phyloP scores from a whole-genome alignment of 148 eudicot genomes.

The Rhododendron henanense region DNA sequence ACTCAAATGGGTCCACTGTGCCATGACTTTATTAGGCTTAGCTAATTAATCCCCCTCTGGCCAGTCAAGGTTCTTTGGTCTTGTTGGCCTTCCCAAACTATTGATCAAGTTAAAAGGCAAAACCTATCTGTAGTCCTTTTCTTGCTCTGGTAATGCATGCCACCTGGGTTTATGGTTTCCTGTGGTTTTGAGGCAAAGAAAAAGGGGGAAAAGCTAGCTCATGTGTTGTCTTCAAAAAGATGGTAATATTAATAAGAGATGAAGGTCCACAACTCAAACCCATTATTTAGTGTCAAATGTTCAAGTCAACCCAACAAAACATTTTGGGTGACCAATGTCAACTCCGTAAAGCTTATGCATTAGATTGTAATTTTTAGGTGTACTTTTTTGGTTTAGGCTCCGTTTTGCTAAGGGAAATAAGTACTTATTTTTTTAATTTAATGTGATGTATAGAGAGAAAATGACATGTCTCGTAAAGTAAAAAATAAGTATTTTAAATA shows the following conservation, averaged over 20 bases:
- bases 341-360: not conserved
- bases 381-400: no score
- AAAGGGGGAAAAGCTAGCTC: not conserved
- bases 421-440: no score
- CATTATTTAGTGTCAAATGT: not conserved
- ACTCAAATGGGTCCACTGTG: not conserved
- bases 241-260: not conserved
- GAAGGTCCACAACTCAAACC: not conserved
- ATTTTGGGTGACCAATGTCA: not conserved
- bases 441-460: no score
- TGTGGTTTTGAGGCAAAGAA: not conserved
- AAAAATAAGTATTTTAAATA: no score
- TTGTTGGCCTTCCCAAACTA: not conserved
- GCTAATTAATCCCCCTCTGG: not conserved
- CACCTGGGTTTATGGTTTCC: not conserved
- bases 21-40: not conserved
- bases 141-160: not conserved
- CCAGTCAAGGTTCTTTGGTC: constrained; percentile 4
- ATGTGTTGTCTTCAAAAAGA: not conserved
- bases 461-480: no score
- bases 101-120: not conserved
- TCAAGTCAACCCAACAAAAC: not conserved
- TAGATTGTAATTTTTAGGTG: not conserved
- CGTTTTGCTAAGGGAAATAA: no score
- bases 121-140: not conserved